Evolutionary conservation across 345 rosid species (phyloP), one percentile per base, ranked within the genome.

Genomic region (Gossypium stocksii): DNA sequence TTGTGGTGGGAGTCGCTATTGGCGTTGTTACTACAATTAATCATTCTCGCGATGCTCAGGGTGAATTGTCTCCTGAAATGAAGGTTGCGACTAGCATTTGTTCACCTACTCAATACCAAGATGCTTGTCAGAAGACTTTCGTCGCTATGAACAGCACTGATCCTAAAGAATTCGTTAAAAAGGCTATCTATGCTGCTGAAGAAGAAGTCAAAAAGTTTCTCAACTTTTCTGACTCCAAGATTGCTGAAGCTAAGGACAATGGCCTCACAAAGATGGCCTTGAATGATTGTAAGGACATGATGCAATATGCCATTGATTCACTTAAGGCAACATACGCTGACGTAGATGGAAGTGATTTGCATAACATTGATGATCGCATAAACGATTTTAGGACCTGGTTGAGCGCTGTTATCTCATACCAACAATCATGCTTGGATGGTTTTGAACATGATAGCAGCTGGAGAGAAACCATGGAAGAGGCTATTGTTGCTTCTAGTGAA

Each of bases 61-160:
- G 15, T 13, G 76, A 72, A 13, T 3, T 87, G 27, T 78, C 81
- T 1, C 45, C 83, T 0, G 79, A 82, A 69, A 79, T 51, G 76
- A 89, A 82, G 79, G 85, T 84, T 0, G 87, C 82, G 29, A 44
- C 80, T 7, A 20, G 73, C 22, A 74, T 89, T 51, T 91, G 97
- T 58, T 66, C 76, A 17, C 41, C 83, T 11, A 84, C 91, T 3
- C 79, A 82, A 9, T 84, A 83, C 82, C 74, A 82, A 78, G 86
- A 83, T 23, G 75, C 77, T 0, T 92, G 97, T 77, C 75, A 79
- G 1, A 83, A 83, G 63, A 81, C 84, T n/a, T 84, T 92, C 2
- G 65, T 76, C 65, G 49, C 75, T 0, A 85, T 77, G 16, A 81
- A 79, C 14, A 80, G 80, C 49, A 79, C 86, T 0, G 90, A 86